phyloP scores from a whole-genome alignment of 257 asterid species.

The Nicotiana undulata region DNA sequence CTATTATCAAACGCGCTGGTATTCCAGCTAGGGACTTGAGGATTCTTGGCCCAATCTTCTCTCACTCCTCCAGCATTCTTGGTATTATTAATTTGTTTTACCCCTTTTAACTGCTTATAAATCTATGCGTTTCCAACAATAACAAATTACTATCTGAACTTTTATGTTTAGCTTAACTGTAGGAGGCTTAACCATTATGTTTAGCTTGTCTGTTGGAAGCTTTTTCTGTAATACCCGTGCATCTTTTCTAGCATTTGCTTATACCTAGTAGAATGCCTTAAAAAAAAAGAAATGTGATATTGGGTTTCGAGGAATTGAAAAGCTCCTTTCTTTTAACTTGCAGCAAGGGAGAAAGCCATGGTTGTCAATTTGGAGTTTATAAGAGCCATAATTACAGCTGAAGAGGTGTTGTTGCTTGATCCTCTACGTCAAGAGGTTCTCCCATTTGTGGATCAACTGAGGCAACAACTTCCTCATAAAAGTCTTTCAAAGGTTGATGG shows the following conservation, averaged over 20 bases:
- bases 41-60: slow-evolving; percentile 93
- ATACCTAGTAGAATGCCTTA: not conserved
- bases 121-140: not conserved
- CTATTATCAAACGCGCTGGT: slow-evolving; percentile 66
- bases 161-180: not conserved
- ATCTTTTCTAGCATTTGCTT: not conserved
- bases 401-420: slow-evolving; percentile 87
- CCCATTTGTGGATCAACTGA: slow-evolving; percentile 95
- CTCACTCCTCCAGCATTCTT: slow-evolving; percentile 87
- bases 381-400: slow-evolving; percentile 92
- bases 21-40: slow-evolving; percentile 92
- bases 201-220: not conserved
- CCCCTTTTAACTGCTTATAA: not conserved
- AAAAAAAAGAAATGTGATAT: not conserved
- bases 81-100: slow-evolving; percentile 28
- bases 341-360: slow-evolving; percentile 99
- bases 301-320: not conserved
- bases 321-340: slow-evolving; percentile 6
- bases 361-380: slow-evolving; percentile 88
- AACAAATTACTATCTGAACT: not conserved
- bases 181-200: not conserved
- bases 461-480: slow-evolving; percentile 62
- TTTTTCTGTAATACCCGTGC: not conserved
- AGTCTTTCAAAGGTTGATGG: slow-evolving; percentile 23
- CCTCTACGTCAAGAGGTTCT: slow-evolving; percentile 95